A percentile compares a stretch with the other conserved stretches of the same genome.
phyloP scores from a whole-genome alignment of 2,329 filamentous ascomycete species.

The Penicillium sp. region DNA sequence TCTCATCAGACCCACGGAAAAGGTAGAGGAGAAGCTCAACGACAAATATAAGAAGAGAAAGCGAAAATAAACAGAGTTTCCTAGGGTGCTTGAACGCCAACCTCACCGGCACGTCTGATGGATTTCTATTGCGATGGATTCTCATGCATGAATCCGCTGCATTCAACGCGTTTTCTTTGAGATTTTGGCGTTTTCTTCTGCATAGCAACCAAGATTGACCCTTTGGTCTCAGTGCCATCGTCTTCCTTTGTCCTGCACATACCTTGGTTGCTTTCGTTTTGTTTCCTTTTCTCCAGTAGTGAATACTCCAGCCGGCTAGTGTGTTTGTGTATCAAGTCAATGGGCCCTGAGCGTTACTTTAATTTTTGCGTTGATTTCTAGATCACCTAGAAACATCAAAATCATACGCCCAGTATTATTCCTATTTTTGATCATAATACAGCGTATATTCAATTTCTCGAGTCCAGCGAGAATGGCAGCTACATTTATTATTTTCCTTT shows the following conservation, averaged over 20 bases:
- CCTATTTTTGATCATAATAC: background rate
- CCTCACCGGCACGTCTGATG: background rate
- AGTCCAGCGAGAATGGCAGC: slow-evolving; percentile 15
- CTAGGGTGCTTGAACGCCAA: background rate
- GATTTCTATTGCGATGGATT: background rate
- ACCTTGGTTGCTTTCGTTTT: background rate
- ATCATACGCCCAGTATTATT: background rate
- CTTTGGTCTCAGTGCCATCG: background rate
- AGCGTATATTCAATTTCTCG: slow-evolving; percentile 1
- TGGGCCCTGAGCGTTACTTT: background rate
- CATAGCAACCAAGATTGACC: slow-evolving; percentile 9
- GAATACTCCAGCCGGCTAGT: background rate
- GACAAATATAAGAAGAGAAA: background rate
- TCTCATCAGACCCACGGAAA: background rate
- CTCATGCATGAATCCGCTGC: background rate
- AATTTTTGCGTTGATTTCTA: slow-evolving; percentile 1
- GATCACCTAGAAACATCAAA: background rate
- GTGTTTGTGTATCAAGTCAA: slow-evolving; percentile 1
- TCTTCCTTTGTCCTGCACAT: background rate
- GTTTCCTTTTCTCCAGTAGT: background rate
- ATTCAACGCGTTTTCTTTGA: background rate
- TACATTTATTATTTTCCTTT: background rate
- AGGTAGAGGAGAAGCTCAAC: background rate
- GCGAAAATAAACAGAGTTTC: background rate
- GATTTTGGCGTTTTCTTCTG: background rate